Conservation (phyloP, 768 basidiomycete species). For the Lactarius quietus region DNA sequence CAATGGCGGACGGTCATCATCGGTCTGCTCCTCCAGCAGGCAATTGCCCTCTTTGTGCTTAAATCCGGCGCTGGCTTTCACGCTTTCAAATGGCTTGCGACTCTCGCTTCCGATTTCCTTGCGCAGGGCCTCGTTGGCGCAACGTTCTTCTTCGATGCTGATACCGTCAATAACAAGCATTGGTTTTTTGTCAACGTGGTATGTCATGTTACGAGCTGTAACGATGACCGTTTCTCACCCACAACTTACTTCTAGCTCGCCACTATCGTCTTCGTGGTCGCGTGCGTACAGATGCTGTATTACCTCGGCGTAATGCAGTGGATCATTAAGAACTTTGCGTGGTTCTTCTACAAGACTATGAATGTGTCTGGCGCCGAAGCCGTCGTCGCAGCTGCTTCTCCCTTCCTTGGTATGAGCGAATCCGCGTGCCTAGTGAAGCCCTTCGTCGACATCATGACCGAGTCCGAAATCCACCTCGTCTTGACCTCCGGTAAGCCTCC, state of each 20-base stretch:
- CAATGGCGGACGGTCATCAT: too few species aligned
- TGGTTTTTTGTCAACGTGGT: too few species aligned
- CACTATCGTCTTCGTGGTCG: conserved; percentile 91
- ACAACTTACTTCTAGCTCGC: conserved; percentile 44
- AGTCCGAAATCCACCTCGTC: conserved; percentile 78
- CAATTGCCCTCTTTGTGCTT: too few species aligned
- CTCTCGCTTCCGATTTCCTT: too few species aligned
- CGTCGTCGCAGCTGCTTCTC: conserved; percentile 87
- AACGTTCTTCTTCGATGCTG: too few species aligned
- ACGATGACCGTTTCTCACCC: background rate
- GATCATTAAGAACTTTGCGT: conserved; percentile 85
- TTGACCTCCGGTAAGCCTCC: conserved; percentile 72
- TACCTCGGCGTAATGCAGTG: conserved; percentile 93
- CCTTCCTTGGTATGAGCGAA: conserved; percentile 92
- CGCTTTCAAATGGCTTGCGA: too few species aligned
- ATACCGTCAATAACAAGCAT: too few species aligned
- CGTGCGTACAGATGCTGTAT: conserved; percentile 89
- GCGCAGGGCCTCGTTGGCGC: too few species aligned
- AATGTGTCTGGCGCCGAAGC: conserved; percentile 94
- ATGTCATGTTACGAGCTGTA: too few species aligned
- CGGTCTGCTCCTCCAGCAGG: too few species aligned
- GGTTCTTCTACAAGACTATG: conserved; percentile 92
- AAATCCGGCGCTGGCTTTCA: too few species aligned
- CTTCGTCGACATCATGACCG: conserved; percentile 81
- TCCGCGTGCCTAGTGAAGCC: conserved; percentile 82